These are phyloP conservation scores for Gamsiella multidivaricata DNA, from an alignment of 192 early-diverging fungal genomes.

Conservation along the genomic window DNA sequence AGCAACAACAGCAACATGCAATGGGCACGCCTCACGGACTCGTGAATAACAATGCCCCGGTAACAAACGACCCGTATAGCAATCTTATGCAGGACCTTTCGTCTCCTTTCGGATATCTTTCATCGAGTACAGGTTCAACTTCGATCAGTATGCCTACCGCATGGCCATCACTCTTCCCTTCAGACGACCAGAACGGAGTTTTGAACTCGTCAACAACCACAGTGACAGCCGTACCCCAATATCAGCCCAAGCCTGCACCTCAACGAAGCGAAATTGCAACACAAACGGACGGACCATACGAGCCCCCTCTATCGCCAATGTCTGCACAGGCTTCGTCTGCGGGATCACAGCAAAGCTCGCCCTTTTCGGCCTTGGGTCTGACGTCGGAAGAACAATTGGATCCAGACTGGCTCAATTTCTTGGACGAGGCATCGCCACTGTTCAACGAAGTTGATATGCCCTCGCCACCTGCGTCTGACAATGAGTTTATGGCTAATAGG, in stretches of 20 bases:
- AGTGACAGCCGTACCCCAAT: neutral
- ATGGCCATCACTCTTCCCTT: constrained; percentile 49
- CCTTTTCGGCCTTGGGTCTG: constrained; percentile 6
- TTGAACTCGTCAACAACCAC: neutral
- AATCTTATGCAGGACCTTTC: constrained; percentile 14
- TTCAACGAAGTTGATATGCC: constrained; percentile 37
- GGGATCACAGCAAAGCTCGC: constrained; percentile 13
- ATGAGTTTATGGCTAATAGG: constrained; percentile 7
- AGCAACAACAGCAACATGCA: constrained; percentile 16
- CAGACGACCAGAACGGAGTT: neutral
- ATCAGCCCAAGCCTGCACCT: constrained; percentile 9
- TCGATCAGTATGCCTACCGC: constrained; percentile 3
- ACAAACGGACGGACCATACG: constrained; percentile 41
- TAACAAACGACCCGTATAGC: neutral
- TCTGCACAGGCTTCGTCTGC: neutral
- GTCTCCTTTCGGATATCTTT: constrained; percentile 32
- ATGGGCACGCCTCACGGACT: neutral
- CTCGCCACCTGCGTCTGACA: constrained; percentile 25
- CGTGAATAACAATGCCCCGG: neutral
- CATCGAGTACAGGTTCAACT: neutral
- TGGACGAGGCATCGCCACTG: constrained; percentile 46
- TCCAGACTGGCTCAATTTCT: constrained; percentile 49
- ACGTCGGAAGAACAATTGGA: constrained; percentile 37
- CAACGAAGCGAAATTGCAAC: constrained; percentile 42
- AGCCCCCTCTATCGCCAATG: constrained; percentile 17